Evolutionary conservation across 768 basidiomycete genomes (phyloP), one percentile per base, ranked within the genome.

Genomic region (Crassisporium funariophilum): DNA sequence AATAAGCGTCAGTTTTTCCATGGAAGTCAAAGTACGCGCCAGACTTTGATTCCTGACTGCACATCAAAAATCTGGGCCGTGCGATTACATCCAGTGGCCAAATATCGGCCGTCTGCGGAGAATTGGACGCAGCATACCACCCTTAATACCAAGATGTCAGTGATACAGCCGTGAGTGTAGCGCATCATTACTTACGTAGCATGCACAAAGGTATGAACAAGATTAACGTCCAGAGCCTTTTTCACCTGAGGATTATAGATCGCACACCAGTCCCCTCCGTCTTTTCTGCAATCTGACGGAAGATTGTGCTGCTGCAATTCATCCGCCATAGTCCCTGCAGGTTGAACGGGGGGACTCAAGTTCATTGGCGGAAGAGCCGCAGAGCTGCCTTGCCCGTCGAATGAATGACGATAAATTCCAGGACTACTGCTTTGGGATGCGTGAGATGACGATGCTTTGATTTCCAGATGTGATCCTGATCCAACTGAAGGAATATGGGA

Each of bases 21-120:
- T n/a, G n/a, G n/a, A n/a, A 11, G 29, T 31, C 10, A 17, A 8
- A 59, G 83, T 45, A 54, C 50, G 23, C 54, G 93, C 94, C 88
- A 93, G 22, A 86, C 86, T 70, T 91, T 92, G 0, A 61, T 64
- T 5, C 95, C 95, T 0, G 89, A 87, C 69, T 88, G 88, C 20
- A 88, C 88, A 62, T 98, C 92, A 64, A 90, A 98, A 46, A 98
- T 94, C 66, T 97, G 94, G 15, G 94, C 92, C 0, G 92, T 91
- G 33, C 91, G 79, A 69, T 98, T 98, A 70, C 95, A 98, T 10
- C 95, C 95, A 9, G 95, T 97, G 21, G 95, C 95, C 35, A 98
- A 78, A 57, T 76, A 90, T 64, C 89, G 91, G 13, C 95, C 95
- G 61, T 98, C 94, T 16, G 86, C 83, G 11, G 93, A 95, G 68